Base-by-base conservation (phyloP, 139 green algal genomes). In the Limnomonas spitsbergensis region DNA sequence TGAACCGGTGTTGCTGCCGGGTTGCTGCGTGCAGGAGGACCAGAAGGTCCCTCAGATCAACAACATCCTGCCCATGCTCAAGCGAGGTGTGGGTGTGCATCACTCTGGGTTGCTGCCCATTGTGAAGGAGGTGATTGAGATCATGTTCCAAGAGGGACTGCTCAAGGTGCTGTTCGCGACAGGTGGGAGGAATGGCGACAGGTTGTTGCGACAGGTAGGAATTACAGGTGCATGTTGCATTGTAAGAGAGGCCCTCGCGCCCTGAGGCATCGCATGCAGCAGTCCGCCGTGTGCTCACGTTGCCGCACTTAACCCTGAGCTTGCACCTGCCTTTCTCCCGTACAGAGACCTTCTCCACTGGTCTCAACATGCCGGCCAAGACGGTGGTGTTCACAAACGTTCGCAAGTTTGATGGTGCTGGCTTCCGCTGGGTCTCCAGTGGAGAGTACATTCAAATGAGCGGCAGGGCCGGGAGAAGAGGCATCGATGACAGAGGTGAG, bases 391-490 rank as follows among this genome's bases (percentile, higher is more conserved):
- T 99, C 88, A 96, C 92, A 0, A 86, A 89, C 40, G 78, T 96
- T 69, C 86, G 82, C 38, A 99, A 99, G 85, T 99, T 88, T 85
- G 96, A 99, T 80, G 96, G 96, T 14, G 88, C 90, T 6, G 40
- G 24, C 14, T 90, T 82, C 70, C 78, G 83, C 27, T 93, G 79
- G 81, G 80, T 98, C 40, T 78, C 77, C 54, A 89, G 75, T 38
- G 95, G 95, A 0, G 95, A 98, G 85, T 98, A 98, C 90, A 97
- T 97, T 68, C 95, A 99, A 88, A 98, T 99, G 95, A 97, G 90
- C 81, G 96, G 96, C 0, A 77, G 96, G 0, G 96, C 96, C 32
- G 96, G 96, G 26, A 83, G 96, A 35, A 82, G 96, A 32, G 96
- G 96, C 2, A 94, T 94, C 81, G 96, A 99, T 82, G 89, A 94